These are phyloP conservation scores for Diaporthe sp. DNA, from an alignment of 2,329 filamentous ascomycete genomes.

Conservation along the genomic window DNA sequence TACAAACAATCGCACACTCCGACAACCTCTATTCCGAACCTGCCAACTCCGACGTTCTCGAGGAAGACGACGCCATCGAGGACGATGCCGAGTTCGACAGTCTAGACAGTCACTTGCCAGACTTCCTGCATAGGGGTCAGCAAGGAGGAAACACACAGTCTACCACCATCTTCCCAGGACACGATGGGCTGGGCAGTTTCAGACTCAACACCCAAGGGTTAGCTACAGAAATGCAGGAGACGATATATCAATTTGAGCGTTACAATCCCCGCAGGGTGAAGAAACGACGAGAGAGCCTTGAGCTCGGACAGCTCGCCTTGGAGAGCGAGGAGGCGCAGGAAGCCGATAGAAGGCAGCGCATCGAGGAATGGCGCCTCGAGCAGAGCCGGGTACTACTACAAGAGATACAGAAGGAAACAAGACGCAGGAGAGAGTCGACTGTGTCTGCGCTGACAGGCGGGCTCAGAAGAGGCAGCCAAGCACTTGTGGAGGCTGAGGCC, in stretches of 20 bases:
- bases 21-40: constrained; percentile 43
- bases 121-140: constrained; percentile 67
- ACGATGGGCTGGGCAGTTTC: constrained; percentile 93
- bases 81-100: constrained; percentile 90
- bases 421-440: constrained; percentile 72
- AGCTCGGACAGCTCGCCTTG: constrained; percentile 60
- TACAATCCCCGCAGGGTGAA: constrained; percentile 79
- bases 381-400: constrained; percentile 88
- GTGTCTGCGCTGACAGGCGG: constrained; percentile 54
- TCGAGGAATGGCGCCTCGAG: constrained; percentile 92
- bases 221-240: constrained; percentile 75
- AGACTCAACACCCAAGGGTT: constrained; percentile 67
- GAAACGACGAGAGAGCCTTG: constrained; percentile 63
- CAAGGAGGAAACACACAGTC: constrained; percentile 58
- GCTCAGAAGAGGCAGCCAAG: constrained; percentile 34
- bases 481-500: constrained; percentile 38
- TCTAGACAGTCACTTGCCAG: constrained; percentile 89
- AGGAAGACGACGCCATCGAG: constrained; percentile 52
- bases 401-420: constrained; percentile 89
- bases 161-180: constrained; percentile 82
- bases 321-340: constrained; percentile 69
- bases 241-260: constrained; percentile 88
- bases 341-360: constrained; percentile 81
- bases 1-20: constrained; percentile 75
- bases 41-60: constrained; percentile 48